Percentiles rank a stretch among this genome's conserved stretches.
These are phyloP conservation scores for Aspergillus piperis DNA, from an alignment of 2,329 filamentous ascomycete genomes.

Conservation along the genomic window DNA sequence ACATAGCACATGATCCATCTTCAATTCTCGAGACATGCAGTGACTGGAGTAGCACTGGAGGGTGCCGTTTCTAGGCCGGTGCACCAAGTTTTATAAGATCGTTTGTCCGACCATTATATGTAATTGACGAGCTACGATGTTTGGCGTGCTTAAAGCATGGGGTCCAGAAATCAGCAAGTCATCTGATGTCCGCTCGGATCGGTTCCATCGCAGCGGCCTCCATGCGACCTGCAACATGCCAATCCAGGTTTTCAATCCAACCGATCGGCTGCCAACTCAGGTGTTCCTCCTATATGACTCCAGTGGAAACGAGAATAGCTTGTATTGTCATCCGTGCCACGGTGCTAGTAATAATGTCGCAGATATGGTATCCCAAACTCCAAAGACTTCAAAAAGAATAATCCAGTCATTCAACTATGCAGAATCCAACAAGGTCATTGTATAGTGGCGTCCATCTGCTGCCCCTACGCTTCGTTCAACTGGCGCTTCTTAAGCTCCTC, in stretches of 20 bases:
- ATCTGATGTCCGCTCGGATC: too few species aligned
- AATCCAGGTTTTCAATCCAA: background rate
- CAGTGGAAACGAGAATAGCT: background rate
- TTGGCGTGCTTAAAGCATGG: too few species aligned
- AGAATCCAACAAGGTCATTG: background rate
- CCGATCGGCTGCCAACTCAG: background rate
- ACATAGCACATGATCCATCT: too few species aligned
- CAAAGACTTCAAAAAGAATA: background rate
- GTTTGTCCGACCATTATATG: too few species aligned
- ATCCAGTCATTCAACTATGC: background rate
- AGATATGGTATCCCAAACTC: slow-evolving; percentile 9
- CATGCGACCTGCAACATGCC: background rate
- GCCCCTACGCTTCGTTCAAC: background rate
- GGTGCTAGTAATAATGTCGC: background rate
- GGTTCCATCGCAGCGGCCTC: too few species aligned
- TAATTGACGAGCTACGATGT: too few species aligned
- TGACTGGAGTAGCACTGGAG: too few species aligned
- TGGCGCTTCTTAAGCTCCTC: background rate
- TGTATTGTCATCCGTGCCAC: background rate
- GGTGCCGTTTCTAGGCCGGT: too few species aligned
- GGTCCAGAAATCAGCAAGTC: too few species aligned
- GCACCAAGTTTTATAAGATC: too few species aligned
- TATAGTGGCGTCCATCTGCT: background rate
- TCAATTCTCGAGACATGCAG: too few species aligned
- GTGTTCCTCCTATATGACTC: background rate